Base-by-base conservation (phyloP, 2,329 filamentous ascomycete species). In the Alternaria ventricosa region DNA sequence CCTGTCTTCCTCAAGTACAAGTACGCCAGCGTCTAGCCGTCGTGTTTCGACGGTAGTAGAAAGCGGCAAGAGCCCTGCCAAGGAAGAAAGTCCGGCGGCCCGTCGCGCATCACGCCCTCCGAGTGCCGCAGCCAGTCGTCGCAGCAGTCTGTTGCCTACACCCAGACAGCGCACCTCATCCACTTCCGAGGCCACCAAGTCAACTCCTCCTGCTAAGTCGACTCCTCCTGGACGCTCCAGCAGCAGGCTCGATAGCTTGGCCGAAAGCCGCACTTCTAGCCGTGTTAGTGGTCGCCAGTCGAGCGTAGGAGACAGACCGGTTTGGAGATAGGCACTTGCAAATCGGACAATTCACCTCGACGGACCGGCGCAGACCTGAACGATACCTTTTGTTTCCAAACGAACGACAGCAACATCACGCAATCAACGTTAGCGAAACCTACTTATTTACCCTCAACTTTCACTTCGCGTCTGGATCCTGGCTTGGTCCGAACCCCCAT, bases 41-140 rank as follows among this genome's bases (percentile, higher is more conserved):
- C 74, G 71, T 27, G 62, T 75, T 3, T 57, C 64, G 7, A 72
- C 68, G 25, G 64, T 60, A 18, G 70, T 66, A 44, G 69, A 73
- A 43, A 71, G 74, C 9, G 68, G 62, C 20, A 67, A 68, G 13
- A 62, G 33, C 60, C 64, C 64, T 15, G 64, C 65, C 7, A 68
- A 61, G 2, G 77, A 78, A 27, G 75, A 75, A 18, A 78, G 76
- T 22, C 77, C 77, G 4, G 67, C 70, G 12, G 66, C 69, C 12
- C 73, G 72, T 36, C 75, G 73, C 23, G 66, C 69, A 45, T 60
- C 69, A 13, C 71, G 75, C 10, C 72, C 77, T 30, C 57, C 73
- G 5, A 79, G 77, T 57, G 72, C 71, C 5, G 63, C 76, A 67
- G 75, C 70, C 45, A 74, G 65, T 47, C 77, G 76, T 13, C 73